A percentile compares a stretch with the other conserved stretches of the same genome.
Conservation (phyloP, 306 rosid species). For the Cotoneaster glaucophyllus region DNA sequence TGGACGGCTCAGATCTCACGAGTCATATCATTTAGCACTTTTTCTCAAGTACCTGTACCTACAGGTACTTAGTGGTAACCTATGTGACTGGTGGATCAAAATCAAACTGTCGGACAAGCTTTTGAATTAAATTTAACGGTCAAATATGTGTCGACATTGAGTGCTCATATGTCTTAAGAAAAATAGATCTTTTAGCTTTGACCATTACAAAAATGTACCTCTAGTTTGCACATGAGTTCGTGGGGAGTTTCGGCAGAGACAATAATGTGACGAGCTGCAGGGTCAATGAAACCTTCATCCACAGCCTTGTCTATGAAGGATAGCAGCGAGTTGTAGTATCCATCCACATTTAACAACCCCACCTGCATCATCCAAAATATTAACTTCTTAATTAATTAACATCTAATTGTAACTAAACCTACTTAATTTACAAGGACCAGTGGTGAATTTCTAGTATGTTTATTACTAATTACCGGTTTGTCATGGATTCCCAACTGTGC, state of each 20-base stretch:
- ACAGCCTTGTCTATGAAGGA: constrained; percentile 94
- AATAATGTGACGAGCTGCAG: constrained; percentile 93
- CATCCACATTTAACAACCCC: constrained; percentile 92
- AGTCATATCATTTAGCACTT: too few relatives aligned
- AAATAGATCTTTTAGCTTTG: too few relatives aligned
- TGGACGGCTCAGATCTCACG: constrained; percentile 27
- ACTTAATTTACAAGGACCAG: background rate
- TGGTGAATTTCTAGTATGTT: background rate
- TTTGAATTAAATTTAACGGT: too few relatives aligned
- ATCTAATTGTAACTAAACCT: background rate
- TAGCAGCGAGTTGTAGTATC: constrained; percentile 78
- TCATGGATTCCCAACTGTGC: constrained; percentile 92
- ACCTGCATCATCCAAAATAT: constrained; percentile 39
- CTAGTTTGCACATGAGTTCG: constrained; percentile 85
- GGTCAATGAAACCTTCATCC: constrained; percentile 86
- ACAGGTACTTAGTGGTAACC: too few relatives aligned
- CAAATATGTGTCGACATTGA: fast-evolving
- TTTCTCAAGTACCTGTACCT: too few relatives aligned
- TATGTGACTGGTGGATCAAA: too few relatives aligned
- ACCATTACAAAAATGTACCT: constrained; percentile 36
- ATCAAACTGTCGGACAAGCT: too few relatives aligned
- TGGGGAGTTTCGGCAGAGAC: constrained; percentile 96
- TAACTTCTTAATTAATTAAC: background rate
- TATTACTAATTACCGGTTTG: constrained; percentile 53
- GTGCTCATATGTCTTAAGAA: too few relatives aligned